Percentiles rank a stretch among this genome's conserved stretches.
phyloP scores from a whole-genome alignment of 2,329 filamentous ascomycete species.

The Aspergillus alliaceus region DNA sequence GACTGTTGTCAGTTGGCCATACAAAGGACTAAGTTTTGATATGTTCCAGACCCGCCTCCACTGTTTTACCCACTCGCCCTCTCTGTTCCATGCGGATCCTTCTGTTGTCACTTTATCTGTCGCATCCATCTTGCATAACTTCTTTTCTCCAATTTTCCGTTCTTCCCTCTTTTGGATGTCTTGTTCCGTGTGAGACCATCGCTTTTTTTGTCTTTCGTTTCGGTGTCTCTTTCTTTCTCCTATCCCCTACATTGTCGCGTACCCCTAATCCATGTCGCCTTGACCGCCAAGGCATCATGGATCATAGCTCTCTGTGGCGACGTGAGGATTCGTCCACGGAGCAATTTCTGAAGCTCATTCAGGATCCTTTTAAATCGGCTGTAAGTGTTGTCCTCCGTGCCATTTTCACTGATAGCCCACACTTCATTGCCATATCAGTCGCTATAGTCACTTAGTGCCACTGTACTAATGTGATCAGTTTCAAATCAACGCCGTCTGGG shows the following conservation, averaged over 20 bases:
- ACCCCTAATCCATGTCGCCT: constrained; percentile 16
- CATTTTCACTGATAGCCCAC: neutral
- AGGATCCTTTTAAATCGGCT: constrained; percentile 46
- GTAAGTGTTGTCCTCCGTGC: constrained; percentile 28
- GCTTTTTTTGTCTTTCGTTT: neutral
- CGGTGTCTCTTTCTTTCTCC: constrained; percentile 5
- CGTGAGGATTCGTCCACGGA: constrained; percentile 31
- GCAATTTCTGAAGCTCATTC: constrained; percentile 45
- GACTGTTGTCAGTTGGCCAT: neutral
- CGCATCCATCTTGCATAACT: constrained; percentile 2
- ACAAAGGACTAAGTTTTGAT: constrained; percentile 3
- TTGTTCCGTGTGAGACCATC: neutral
- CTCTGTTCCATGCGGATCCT: no score
- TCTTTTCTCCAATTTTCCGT: neutral
- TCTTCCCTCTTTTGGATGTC: neutral
- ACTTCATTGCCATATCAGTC: neutral
- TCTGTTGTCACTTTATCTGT: constrained; percentile 1
- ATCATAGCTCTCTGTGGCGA: constrained; percentile 23
- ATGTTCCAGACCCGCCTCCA: constrained; percentile 14
- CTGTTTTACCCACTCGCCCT: neutral
- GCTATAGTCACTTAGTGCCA: neutral
- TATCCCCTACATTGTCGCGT: constrained; percentile 2
- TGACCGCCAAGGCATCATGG: constrained; percentile 24
- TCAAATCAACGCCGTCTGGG: constrained; percentile 65
- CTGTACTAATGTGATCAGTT: constrained; percentile 43